A percentile compares a stretch with the other conserved stretches of the same genome.
Evolutionary conservation across 1,284 basidiomycete genomes (phyloP).

Genomic region (Pyrrhoderma lamaoense): DNA sequence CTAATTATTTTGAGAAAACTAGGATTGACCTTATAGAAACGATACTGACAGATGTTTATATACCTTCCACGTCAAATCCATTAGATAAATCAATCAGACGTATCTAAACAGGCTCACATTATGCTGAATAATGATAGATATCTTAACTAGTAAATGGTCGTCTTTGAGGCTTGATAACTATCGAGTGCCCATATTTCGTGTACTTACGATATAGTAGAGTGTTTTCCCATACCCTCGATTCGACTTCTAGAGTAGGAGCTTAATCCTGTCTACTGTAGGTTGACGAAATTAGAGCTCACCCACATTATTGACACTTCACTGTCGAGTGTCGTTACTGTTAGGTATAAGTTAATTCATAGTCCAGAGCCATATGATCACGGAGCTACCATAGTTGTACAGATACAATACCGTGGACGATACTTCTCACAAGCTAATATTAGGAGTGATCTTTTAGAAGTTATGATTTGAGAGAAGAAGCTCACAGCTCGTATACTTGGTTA

Average conservation of each 20-base stretch:
- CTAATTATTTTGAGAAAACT: too few species aligned
- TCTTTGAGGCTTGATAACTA: not conserved
- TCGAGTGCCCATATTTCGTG: not conserved
- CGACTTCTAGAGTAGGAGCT: not conserved
- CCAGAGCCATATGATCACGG: too few species aligned
- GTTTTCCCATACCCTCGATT: constrained; percentile 3
- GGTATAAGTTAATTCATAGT: not conserved
- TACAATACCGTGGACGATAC: constrained; percentile 1
- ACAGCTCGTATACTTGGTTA: not conserved
- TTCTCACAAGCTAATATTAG: not conserved
- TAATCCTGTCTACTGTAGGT: not conserved
- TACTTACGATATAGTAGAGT: constrained; percentile 3
- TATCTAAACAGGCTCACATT: not conserved
- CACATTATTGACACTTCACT: constrained; percentile 8
- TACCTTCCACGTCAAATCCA: not conserved
- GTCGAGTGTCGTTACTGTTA: constrained; percentile 3
- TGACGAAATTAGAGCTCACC: not conserved
- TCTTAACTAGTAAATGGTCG: not conserved
- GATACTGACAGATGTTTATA: not conserved
- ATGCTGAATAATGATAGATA: constrained; percentile 3
- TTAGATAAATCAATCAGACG: too few species aligned
- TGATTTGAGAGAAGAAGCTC: too few species aligned
- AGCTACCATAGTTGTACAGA: constrained; percentile 8
- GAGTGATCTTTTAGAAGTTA: not conserved
- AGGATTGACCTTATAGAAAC: not conserved